phyloP scores from a whole-genome alignment of 2,329 filamentous ascomycete genomes.

The Hymenoscyphus occultus region DNA sequence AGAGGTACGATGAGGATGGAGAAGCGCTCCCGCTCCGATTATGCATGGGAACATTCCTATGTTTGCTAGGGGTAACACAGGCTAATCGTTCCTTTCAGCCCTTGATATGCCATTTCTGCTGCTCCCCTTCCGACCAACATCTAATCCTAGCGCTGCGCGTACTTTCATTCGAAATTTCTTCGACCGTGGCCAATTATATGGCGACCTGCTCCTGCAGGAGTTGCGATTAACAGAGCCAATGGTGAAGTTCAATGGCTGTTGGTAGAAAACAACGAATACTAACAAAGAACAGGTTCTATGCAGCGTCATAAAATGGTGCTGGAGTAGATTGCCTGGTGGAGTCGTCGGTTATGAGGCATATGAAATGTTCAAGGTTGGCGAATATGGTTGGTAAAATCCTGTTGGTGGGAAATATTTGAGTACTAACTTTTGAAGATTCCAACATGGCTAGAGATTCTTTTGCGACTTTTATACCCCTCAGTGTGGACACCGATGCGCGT shows the following conservation, averaged over 20 bases:
- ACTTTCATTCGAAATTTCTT: slow-evolving; percentile 94
- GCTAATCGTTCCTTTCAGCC: slow-evolving; percentile 49
- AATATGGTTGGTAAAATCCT: slow-evolving; percentile 63
- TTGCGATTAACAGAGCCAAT: slow-evolving; percentile 90
- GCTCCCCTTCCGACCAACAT: slow-evolving; percentile 88
- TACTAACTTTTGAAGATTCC: slow-evolving; percentile 61
- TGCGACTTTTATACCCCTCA: slow-evolving; percentile 92
- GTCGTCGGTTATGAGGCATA: slow-evolving; percentile 97
- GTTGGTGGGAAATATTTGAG: background rate
- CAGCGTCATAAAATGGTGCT: slow-evolving; percentile 97
- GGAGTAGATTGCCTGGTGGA: slow-evolving; percentile 86
- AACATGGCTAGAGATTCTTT: slow-evolving; percentile 90
- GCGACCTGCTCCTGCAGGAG: slow-evolving; percentile 75
- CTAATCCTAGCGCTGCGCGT: slow-evolving; percentile 86
- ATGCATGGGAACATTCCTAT: slow-evolving; percentile 25
- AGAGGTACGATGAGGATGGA: slow-evolving; percentile 64
- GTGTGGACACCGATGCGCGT: slow-evolving; percentile 81
- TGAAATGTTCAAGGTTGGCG: slow-evolving; percentile 90
- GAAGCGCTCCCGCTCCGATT: slow-evolving; percentile 29
- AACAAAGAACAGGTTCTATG: slow-evolving; percentile 68
- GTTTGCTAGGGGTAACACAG: slow-evolving; percentile 20
- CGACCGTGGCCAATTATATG: slow-evolving; percentile 63
- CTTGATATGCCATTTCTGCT: slow-evolving; percentile 90
- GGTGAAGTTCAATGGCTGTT: slow-evolving; percentile 52
- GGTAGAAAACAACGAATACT: slow-evolving; percentile 18